A percentile compares a stretch with the other conserved stretches of the same genome.
phyloP scores from a whole-genome alignment of 2,329 filamentous ascomycete species.

The Claviceps lovelessii region DNA sequence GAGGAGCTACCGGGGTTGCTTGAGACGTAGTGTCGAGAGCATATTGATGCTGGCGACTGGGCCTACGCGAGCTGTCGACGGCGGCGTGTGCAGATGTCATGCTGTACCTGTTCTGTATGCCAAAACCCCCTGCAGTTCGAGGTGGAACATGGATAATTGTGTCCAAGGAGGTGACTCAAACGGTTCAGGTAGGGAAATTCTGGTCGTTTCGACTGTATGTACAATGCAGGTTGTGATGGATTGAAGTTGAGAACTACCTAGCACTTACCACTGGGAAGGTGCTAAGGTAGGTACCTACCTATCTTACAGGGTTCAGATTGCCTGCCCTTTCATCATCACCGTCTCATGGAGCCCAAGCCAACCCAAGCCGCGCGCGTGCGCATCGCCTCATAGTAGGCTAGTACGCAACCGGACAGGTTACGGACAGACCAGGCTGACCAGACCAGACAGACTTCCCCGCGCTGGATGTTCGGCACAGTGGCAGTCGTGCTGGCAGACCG shows the following conservation, averaged over 20 bases:
- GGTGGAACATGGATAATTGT: not conserved
- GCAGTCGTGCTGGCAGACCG: not conserved
- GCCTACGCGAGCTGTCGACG: not conserved
- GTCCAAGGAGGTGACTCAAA: not conserved
- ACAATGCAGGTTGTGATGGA: not conserved
- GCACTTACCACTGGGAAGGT: too few species aligned
- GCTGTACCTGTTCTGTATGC: not conserved
- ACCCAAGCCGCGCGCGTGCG: too few species aligned
- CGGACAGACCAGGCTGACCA: not conserved
- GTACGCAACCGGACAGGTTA: not conserved
- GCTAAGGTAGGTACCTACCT: too few species aligned
- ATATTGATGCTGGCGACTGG: not conserved
- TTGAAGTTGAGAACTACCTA: not conserved
- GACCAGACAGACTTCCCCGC: not conserved
- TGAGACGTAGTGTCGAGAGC: not conserved
- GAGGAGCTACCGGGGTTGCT: conserved; percentile 10
- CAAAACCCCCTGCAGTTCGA: not conserved
- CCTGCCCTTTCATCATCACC: too few species aligned
- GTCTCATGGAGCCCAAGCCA: not conserved
- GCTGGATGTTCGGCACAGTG: not conserved
- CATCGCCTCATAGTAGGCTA: too few species aligned
- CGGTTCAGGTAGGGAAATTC: not conserved
- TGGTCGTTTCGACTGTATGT: not conserved
- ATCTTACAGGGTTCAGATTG: too few species aligned
- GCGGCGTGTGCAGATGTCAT: conserved; percentile 2